Evolutionary conservation across 192 early-diverging fungal genomes (phyloP).

Genomic region (Entomortierella lignicola): DNA sequence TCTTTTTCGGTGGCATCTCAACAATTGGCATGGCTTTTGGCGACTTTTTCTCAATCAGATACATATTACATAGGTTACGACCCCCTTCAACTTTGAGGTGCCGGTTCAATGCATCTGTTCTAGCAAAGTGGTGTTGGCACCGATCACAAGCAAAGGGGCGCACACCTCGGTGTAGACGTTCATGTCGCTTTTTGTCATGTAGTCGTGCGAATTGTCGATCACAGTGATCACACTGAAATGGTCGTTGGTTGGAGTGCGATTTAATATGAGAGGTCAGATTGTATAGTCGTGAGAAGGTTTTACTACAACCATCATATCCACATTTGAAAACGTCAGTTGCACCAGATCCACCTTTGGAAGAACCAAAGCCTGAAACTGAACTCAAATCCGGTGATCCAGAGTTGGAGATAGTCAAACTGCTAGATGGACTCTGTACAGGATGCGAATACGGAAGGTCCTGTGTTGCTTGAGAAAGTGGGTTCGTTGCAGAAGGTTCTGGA

Average conservation of each 20-base stretch:
- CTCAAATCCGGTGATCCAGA: background rate
- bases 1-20: constrained; percentile 44
- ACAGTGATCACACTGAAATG: constrained; percentile 81
- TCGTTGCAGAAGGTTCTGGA: background rate
- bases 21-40: constrained; percentile 40
- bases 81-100: constrained; percentile 65
- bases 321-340: constrained; percentile 54
- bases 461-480: background rate
- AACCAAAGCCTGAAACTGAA: background rate
- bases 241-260: constrained; percentile 81
- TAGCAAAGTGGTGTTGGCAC: constrained; percentile 85
- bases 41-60: constrained; percentile 43
- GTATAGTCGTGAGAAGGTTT: constrained; percentile 80
- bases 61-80: constrained; percentile 47
- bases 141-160: constrained; percentile 78
- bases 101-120: constrained; percentile 83
- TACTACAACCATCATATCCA: constrained; percentile 71
- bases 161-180: constrained; percentile 83
- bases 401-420: background rate
- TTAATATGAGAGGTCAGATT: constrained; percentile 82
- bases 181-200: constrained; percentile 92
- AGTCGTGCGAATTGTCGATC: constrained; percentile 84
- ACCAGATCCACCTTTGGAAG: background rate
- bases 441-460: background rate
- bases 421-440: background rate